phyloP scores from a whole-genome alignment of 106 monocot genomes.

The Vanilla planifolia region DNA sequence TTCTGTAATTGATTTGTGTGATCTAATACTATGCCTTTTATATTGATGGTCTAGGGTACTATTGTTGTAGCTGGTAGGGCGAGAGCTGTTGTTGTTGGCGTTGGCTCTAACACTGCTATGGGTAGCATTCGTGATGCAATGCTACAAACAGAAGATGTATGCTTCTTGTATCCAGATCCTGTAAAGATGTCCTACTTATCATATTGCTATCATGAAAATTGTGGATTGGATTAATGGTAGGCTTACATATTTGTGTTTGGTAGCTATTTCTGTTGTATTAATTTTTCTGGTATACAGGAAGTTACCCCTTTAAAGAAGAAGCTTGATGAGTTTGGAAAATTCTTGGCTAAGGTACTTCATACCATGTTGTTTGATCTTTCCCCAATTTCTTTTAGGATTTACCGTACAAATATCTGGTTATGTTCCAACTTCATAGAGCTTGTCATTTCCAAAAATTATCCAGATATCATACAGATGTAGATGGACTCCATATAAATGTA shows the following conservation, averaged over 20 bases:
- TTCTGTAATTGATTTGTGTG: neutral
- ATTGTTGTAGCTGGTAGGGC: constrained; percentile 97
- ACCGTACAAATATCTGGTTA: too few species aligned
- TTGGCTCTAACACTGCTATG: constrained; percentile 98
- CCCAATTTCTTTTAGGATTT: neutral
- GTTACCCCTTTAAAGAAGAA: constrained; percentile 97
- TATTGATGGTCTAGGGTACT: constrained; percentile 61
- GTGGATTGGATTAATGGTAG: neutral
- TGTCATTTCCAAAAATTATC: too few species aligned
- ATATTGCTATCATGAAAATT: neutral
- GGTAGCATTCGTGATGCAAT: constrained; percentile 99
- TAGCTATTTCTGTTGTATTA: neutral
- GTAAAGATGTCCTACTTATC: neutral
- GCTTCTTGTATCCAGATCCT: constrained; percentile 9
- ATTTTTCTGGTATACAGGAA: constrained; percentile 51
- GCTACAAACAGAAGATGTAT: constrained; percentile 93
- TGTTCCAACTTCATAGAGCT: too few species aligned
- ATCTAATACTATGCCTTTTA: neutral
- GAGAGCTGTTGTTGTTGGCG: constrained; percentile 90
- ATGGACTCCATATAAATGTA: too few species aligned
- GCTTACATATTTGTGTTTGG: neutral
- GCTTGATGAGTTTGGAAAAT: constrained; percentile 98
- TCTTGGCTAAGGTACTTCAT: constrained; percentile 80
- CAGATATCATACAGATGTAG: too few species aligned
- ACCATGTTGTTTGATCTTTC: neutral